Base-by-base conservation (phyloP, 257 asterid species). In the Primulina tabacum region DNA sequence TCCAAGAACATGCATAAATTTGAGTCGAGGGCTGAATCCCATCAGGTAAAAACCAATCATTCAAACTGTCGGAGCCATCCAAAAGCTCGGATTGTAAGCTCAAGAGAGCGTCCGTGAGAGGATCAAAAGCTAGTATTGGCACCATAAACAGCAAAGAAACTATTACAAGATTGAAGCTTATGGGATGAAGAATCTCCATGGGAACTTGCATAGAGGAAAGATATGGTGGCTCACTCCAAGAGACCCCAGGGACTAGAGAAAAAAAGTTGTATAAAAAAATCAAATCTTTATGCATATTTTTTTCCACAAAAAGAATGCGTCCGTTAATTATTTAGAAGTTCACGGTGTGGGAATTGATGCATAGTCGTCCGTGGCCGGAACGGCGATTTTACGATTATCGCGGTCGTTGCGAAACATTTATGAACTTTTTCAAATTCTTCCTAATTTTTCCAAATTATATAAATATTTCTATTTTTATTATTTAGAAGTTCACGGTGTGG, bases 1-100 rank as follows among this genome's bases (percentile, higher is more conserved):
- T 71, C 99, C 99, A 94, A 38, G 91, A 87, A 79, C 99, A 94
- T 14, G 97, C 90, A 59, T 67, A 37, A 16, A 87, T 83, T 71
- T 53, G 78, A 52, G 73, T 47, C 28, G 86, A 73, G 55, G 79
- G 57, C 43, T 47, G 70, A 43, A 60, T 8, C 67, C 47, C 77
- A 69, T 86, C 9, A 24, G 90, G 84, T 62, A 81, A 56, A 16
- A 69, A 35, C 99, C 99, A 94, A 59, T 94, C 89, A n/a, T 57
- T 77, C 24, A 94, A 69, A 68, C 74, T 62, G 67, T 75, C 77
- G 78, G 96, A 86, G 8, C 75, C 43, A 69, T 89, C 97, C 14
- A 68, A 65, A 57, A 94, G 6, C 65, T 91, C 92, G 20, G 90
- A 84, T 85, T 91, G 89, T 5, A 94, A 77, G 92, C 75, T 84